A percentile compares a stretch with the other conserved stretches of the same genome.
phyloP scores from a whole-genome alignment of 768 basidiomycete genomes.

The Leucogyrophana mollusca region DNA sequence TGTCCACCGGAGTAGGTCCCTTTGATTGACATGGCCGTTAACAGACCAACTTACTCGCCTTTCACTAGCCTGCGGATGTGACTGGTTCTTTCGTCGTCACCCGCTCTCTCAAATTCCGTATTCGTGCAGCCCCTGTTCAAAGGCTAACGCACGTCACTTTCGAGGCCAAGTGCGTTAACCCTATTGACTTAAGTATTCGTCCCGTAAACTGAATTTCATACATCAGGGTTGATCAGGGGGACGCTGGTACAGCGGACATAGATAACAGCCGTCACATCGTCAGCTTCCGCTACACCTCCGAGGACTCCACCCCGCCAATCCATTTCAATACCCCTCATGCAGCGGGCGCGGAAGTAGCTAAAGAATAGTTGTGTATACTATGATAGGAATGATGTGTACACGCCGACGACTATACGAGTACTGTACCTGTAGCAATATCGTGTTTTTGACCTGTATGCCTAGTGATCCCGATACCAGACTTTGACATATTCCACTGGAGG shows the following conservation, averaged over 20 bases:
- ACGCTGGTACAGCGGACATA: conserved; percentile 13
- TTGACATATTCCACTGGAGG: no score
- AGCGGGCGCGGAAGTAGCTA: conserved; percentile 2
- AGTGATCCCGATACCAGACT: no score
- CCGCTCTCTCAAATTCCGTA: conserved; percentile 37
- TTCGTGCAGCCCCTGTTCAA: conserved; percentile 39
- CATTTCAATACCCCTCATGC: conserved; percentile 22
- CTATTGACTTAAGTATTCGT: neutral
- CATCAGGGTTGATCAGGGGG: conserved; percentile 25
- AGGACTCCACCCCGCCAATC: conserved; percentile 31
- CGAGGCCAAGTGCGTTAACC: conserved; percentile 36
- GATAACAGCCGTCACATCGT: conserved; percentile 27
- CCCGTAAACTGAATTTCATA: neutral
- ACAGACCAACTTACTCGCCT: neutral
- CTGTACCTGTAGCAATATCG: neutral
- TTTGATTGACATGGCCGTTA: neutral
- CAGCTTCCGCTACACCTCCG: conserved; percentile 33
- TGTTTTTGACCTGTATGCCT: no score
- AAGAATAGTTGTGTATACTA: no score
- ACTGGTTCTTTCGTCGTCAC: conserved; percentile 40
- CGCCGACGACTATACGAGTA: neutral
- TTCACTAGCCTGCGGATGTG: conserved; percentile 33
- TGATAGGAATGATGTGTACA: no score
- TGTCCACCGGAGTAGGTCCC: conserved; percentile 7
- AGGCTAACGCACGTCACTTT: conserved; percentile 31